These are phyloP conservation scores for Metschnikowia hibisci DNA, from an alignment of 805 yeast genomes.

Conservation along the genomic window DNA sequence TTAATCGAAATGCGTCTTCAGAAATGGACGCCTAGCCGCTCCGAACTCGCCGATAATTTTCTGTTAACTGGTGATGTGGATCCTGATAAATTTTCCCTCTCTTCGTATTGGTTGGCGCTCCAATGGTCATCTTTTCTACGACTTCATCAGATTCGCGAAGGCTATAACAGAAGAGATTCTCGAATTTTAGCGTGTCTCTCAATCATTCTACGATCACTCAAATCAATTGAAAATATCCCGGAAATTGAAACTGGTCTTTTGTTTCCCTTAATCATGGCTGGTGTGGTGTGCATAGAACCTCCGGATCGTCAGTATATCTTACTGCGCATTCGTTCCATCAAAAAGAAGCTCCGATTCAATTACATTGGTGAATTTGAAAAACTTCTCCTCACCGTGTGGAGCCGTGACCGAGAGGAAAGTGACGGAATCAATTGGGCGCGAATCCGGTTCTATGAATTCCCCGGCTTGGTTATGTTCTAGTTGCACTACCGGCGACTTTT, in stretches of 20 bases:
- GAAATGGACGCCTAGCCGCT: slow-evolving; percentile 22
- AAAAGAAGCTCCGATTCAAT: slow-evolving; percentile 20
- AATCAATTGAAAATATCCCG: slow-evolving; percentile 16
- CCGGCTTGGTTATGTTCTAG: slow-evolving; percentile 29
- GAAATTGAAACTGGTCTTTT: slow-evolving; percentile 24
- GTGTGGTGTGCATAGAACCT: slow-evolving; percentile 20
- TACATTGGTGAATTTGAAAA: slow-evolving; percentile 25
- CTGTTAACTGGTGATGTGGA: slow-evolving; percentile 5
- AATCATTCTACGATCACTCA: slow-evolving; percentile 21
- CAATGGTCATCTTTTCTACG: slow-evolving; percentile 29
- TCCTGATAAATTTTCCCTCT: slow-evolving; percentile 8
- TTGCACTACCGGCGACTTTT: neutral
- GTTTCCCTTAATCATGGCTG: slow-evolving; percentile 27
- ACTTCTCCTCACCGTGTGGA: slow-evolving; percentile 22
- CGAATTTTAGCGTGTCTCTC: slow-evolving; percentile 22
- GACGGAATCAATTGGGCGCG: slow-evolving; percentile 29
- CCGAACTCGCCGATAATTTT: slow-evolving; percentile 1
- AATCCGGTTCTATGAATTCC: slow-evolving; percentile 24
- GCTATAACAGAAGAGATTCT: slow-evolving; percentile 24
- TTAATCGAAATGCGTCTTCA: slow-evolving; percentile 25
- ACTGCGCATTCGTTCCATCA: slow-evolving; percentile 18
- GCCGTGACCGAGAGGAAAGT: slow-evolving; percentile 14
- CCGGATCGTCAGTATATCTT: slow-evolving; percentile 21
- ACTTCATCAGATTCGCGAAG: slow-evolving; percentile 25
- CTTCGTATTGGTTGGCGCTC: slow-evolving; percentile 24